A percentile compares a stretch with the other conserved stretches of the same genome.
Conservation (phyloP, 805 yeast genomes). For the Blastobotrys americana region DNA sequence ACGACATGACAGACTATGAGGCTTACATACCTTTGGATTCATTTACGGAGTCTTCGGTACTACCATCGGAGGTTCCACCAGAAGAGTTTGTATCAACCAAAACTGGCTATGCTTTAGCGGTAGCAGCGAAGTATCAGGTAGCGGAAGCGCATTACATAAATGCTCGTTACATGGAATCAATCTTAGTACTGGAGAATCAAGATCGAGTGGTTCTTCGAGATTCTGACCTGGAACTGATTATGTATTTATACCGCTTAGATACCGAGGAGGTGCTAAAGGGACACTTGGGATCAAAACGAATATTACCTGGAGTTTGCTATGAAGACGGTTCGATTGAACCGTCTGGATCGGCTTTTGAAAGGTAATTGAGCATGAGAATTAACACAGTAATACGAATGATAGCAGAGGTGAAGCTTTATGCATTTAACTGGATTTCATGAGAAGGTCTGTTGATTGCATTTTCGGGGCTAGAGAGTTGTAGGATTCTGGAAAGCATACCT, state of each 20-base stretch:
- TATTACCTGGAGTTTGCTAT: background rate
- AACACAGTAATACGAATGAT: too few relatives aligned
- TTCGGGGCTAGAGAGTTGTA: too few relatives aligned
- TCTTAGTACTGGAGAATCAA: background rate
- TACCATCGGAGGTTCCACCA: background rate
- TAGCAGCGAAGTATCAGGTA: background rate
- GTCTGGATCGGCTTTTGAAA: too few relatives aligned
- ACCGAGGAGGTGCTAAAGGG: background rate
- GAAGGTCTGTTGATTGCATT: too few relatives aligned
- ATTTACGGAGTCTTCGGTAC: too few relatives aligned
- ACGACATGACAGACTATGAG: conserved; percentile 8
- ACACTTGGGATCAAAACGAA: background rate
- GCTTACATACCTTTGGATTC: too few relatives aligned
- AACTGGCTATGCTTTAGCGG: background rate
- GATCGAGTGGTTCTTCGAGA: background rate
- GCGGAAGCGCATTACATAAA: conserved; percentile 5
- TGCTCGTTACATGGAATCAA: conserved; percentile 1
- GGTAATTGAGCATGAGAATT: too few relatives aligned
- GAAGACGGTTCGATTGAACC: background rate
- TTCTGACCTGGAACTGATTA: background rate
- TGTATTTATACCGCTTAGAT: conserved; percentile 3
- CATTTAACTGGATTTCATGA: too few relatives aligned
- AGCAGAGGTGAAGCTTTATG: too few relatives aligned
- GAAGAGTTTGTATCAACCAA: background rate
- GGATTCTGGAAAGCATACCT: too few relatives aligned